Evolutionary conservation across 495 filamentous ascomycete genomes (phyloP).

Genomic region (Terfezia claveryi): DNA sequence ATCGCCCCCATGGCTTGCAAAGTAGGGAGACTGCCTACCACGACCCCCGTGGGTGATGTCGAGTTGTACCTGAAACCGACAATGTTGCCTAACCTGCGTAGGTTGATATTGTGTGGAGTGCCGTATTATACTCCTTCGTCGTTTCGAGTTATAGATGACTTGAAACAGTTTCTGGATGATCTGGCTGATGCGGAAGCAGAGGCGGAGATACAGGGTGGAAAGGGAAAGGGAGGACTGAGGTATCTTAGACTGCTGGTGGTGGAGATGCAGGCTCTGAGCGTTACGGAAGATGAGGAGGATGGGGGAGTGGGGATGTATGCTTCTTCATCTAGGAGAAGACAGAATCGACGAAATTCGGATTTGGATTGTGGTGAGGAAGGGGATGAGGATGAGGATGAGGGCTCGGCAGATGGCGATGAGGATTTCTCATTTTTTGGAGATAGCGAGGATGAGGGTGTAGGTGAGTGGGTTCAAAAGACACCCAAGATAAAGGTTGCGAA

Average conservation of each 20-base stretch:
- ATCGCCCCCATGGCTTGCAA: neutral
- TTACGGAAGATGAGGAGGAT: neutral
- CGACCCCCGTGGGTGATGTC: neutral
- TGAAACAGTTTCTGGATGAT: conserved; percentile 2
- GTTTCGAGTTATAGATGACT: neutral
- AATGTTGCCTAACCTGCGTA: conserved; percentile 1
- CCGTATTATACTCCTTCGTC: neutral
- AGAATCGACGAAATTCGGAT: neutral
- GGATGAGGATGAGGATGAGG: neutral
- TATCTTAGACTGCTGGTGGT: neutral
- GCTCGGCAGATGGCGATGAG: neutral
- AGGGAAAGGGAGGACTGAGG: neutral
- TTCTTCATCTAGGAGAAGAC: neutral
- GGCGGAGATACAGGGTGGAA: neutral
- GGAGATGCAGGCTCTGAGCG: neutral
- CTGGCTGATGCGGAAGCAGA: neutral
- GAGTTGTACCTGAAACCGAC: neutral
- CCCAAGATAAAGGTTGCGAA: neutral
- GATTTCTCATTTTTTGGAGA: conserved; percentile 16
- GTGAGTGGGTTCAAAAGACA: neutral
- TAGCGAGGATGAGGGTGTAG: neutral
- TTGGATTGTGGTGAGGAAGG: conserved; percentile 11
- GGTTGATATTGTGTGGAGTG: conserved; percentile 5
- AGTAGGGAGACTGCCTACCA: neutral
- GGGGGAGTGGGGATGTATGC: neutral